A percentile compares a stretch with the other conserved stretches of the same genome.
These are phyloP conservation scores for Entomortierella chlamydospora DNA, from an alignment of 192 early-diverging fungal genomes.

Conservation along the genomic window DNA sequence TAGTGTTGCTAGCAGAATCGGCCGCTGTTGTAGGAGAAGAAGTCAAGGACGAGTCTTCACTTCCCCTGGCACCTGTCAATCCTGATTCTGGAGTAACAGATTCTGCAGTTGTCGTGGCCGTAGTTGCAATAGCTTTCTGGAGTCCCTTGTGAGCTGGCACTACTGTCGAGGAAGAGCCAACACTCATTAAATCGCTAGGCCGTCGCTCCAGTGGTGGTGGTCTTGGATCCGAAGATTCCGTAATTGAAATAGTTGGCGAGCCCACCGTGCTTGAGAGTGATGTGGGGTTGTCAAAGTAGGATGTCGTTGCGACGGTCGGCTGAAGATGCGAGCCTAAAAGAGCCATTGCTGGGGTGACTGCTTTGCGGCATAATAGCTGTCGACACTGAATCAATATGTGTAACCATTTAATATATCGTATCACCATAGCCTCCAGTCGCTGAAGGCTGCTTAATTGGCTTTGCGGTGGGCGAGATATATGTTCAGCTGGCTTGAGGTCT, in stretches of 20 bases:
- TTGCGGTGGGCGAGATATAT: background rate
- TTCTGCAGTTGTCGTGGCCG: constrained; percentile 18
- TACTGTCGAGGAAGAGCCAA: constrained; percentile 1
- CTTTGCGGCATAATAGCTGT: constrained; percentile 29
- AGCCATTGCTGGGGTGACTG: background rate
- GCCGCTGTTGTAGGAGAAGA: constrained; percentile 10
- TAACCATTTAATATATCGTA: constrained; percentile 51
- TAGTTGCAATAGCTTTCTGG: constrained; percentile 50
- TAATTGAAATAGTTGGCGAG: constrained; percentile 19
- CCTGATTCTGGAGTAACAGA: background rate
- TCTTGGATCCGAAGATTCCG: background rate
- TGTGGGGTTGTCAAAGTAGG: background rate
- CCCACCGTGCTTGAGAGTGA: background rate
- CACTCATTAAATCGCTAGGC: constrained; percentile 16
- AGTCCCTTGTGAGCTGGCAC: constrained; percentile 20
- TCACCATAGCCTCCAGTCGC: constrained; percentile 46
- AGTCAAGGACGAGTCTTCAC: background rate
- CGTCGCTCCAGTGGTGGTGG: constrained; percentile 10
- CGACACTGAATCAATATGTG: constrained; percentile 49
- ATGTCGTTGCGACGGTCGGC: background rate
- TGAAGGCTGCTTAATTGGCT: background rate
- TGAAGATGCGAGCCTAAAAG: background rate
- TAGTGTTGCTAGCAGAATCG: background rate
- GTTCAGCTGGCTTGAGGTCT: background rate
- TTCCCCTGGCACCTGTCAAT: background rate